Base-by-base conservation (phyloP, 1,139 yeast species). In the Blastobotrys proliferans region DNA sequence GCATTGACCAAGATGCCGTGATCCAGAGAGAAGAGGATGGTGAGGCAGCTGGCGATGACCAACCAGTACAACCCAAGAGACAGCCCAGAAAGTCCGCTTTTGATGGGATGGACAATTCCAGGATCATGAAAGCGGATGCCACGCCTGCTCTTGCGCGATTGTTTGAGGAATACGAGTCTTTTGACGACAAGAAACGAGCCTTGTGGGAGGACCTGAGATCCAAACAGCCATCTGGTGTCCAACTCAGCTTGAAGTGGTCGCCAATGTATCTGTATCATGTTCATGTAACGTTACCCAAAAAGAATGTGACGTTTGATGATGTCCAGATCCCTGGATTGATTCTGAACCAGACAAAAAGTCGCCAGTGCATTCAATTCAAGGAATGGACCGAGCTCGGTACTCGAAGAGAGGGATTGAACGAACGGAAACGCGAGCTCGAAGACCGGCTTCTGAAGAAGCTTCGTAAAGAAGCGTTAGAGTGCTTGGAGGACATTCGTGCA, bases 401-500 rank as follows among this genome's bases (percentile, higher is more conserved):
- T 10, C 45, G 50, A 11, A 51, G 59, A 26, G 68, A 64, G 32
- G 38, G 48, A 4, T 49, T 54, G 31, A 53, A 51, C 26, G 49
- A 40, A 9, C 49, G 51, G 22, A 64, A 69, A 5, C 51, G 58
- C 6, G 36, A 35, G 1, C 69, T 69, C 37, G 92, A 83, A 56
- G 60, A 59, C 2, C 50, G 50, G 6, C 68, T 81, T 11, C 62
- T 81, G 3, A 64, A 68, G 1, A 58, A 58, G 3, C 61, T 82
- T 26, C 65, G 75, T 27, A 45, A 46, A 1, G 57, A 65, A 26
- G 70, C 77, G 0, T 55, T 78, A 1, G 60, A 61, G 0, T 51
- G 63, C 26, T 65, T 72, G 13, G 56, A 67, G 0, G 62, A 60
- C 2, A 66, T 82, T n/a, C 67, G 86, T 28, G 52, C 58, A 30